These are phyloP conservation scores for Aureobasidium subglaciale DNA, from an alignment of 2,329 filamentous ascomycete genomes.

Conservation along the genomic window DNA sequence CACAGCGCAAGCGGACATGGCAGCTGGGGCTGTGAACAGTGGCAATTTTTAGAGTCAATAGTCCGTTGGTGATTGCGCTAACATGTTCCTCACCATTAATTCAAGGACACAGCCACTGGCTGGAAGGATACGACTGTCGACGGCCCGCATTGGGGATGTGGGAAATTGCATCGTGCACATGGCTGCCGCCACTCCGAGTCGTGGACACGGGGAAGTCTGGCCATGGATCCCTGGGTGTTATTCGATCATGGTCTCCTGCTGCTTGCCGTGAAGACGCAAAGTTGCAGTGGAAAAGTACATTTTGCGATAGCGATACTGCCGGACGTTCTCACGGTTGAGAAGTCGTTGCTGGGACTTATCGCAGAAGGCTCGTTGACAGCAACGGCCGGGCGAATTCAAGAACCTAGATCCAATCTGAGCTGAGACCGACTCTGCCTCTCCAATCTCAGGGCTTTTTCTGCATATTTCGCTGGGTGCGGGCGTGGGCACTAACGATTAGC, in stretches of 20 bases:
- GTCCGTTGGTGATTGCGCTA: constrained; percentile 6
- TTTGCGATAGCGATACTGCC: background rate
- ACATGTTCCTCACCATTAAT: background rate
- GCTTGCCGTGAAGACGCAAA: background rate
- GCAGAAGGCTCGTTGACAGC: background rate
- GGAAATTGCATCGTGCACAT: constrained; percentile 9
- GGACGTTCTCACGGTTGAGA: constrained; percentile 3
- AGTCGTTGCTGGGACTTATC: background rate
- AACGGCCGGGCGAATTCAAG: constrained; percentile 7
- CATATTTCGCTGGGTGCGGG: constrained; percentile 9
- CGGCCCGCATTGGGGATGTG: constrained; percentile 9
- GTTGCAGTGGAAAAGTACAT: background rate
- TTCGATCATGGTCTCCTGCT: background rate
- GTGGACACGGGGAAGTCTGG: constrained; percentile 1
- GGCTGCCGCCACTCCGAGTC: background rate
- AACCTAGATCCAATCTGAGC: background rate
- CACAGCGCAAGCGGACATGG: constrained; percentile 3
- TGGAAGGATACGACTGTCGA: constrained; percentile 2
- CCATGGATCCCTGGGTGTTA: background rate
- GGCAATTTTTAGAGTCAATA: constrained; percentile 13
- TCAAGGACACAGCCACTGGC: background rate
- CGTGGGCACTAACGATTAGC: constrained; percentile 7
- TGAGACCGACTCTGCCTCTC: constrained; percentile 2
- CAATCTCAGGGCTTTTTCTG: background rate
- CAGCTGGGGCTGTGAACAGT: background rate